Conservation (phyloP, 2,329 filamentous ascomycete genomes). For the Beauveria medogensis region DNA sequence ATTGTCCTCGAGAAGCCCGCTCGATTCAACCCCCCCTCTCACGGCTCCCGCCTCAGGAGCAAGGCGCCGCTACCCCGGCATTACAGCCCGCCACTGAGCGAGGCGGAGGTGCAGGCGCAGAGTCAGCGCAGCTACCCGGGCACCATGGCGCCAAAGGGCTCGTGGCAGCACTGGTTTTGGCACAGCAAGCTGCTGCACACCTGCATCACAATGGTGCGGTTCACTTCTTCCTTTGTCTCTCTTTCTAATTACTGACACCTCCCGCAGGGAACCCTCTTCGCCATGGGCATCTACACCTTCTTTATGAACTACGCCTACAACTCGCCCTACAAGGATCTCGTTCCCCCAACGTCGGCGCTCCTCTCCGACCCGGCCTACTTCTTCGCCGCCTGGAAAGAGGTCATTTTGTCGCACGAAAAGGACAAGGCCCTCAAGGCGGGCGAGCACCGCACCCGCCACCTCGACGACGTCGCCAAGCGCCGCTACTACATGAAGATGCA, state of each 20-base stretch:
- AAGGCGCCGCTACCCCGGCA: constrained; percentile 43
- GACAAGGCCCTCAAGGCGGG: constrained; percentile 60
- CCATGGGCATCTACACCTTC: constrained; percentile 65
- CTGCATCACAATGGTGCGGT: constrained; percentile 70
- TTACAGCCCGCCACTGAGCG: constrained; percentile 66
- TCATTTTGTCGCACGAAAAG: constrained; percentile 68
- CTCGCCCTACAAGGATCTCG: constrained; percentile 71
- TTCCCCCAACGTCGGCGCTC: constrained; percentile 64
- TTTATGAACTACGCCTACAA: constrained; percentile 69
- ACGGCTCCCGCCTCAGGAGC: constrained; percentile 61
- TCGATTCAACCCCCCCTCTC: constrained; percentile 87
- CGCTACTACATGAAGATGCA: constrained; percentile 79
- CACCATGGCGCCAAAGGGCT: constrained; percentile 77
- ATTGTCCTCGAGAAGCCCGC: constrained; percentile 77
- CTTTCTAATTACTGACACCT: neutral
- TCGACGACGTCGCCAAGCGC: constrained; percentile 84
- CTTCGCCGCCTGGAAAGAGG: constrained; percentile 55
- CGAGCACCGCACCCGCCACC: constrained; percentile 62
- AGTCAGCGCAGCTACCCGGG: constrained; percentile 71
- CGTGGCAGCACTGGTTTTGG: constrained; percentile 78
- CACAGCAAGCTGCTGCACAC: constrained; percentile 69
- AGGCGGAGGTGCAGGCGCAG: constrained; percentile 58
- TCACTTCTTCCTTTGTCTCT: neutral
- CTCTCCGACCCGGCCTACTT: constrained; percentile 63
- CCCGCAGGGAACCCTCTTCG: constrained; percentile 53